Percentiles rank a stretch among this genome's conserved stretches.
These are phyloP conservation scores for Xerocomus brunneocitrinus DNA, from an alignment of 768 basidiomycete genomes.

Conservation along the genomic window DNA sequence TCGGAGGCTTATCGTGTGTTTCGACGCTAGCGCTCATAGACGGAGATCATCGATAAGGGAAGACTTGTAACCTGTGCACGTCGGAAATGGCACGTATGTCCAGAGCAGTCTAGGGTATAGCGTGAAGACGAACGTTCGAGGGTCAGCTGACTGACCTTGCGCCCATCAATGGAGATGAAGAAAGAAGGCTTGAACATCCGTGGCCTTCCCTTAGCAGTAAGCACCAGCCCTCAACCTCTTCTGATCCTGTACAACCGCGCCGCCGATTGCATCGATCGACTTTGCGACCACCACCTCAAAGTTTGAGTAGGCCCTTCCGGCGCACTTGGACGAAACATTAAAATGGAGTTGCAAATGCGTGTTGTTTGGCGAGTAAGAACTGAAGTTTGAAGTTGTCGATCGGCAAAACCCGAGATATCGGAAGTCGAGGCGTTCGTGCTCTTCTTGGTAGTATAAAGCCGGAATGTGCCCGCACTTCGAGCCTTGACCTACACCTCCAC, in stretches of 20 bases:
- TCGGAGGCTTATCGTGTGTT: not conserved
- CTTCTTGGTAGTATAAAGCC: not conserved
- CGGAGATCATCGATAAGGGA: not conserved
- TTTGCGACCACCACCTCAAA: not conserved
- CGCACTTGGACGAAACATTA: no score
- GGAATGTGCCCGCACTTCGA: not conserved
- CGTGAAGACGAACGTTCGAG: not conserved
- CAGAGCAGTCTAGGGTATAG: not conserved
- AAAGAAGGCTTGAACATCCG: no score
- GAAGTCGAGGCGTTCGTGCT: not conserved
- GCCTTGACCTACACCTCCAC: not conserved
- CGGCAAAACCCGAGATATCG: not conserved
- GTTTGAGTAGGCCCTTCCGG: not conserved
- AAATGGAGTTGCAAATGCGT: not conserved
- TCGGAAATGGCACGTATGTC: not conserved
- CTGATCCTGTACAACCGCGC: not conserved
- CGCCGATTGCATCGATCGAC: not conserved
- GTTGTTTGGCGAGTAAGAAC: not conserved
- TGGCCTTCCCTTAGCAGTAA: no score
- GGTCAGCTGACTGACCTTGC: not conserved
- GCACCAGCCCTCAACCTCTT: not conserved
- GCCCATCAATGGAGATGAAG: not conserved
- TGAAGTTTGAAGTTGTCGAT: not conserved
- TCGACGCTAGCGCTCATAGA: not conserved
- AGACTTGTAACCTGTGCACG: not conserved